A percentile compares a stretch with the other conserved stretches of the same genome.
Conservation (phyloP, 805 yeast species). For the Ogataea degrootiae region DNA sequence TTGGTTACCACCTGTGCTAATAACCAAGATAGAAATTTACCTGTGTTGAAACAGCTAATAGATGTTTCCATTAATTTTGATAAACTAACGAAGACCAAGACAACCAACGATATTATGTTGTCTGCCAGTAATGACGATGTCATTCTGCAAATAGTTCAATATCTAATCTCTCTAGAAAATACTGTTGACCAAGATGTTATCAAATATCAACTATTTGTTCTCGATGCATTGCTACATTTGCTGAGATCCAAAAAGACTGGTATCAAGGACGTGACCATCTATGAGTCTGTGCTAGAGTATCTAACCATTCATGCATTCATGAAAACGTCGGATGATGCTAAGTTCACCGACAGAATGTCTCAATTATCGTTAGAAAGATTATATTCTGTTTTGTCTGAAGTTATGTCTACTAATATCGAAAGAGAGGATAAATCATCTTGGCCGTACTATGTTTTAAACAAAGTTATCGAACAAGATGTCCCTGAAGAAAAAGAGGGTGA, state of each 20-base stretch:
- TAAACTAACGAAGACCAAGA: constrained; percentile 66
- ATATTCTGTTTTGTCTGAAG: constrained; percentile 54
- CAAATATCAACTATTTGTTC: constrained; percentile 18
- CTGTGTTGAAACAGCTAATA: constrained; percentile 29
- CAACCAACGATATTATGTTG: constrained; percentile 42
- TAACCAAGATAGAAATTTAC: constrained; percentile 32
- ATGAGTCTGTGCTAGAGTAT: constrained; percentile 14
- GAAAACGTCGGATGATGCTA: constrained; percentile 8
- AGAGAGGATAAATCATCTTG: constrained; percentile 49
- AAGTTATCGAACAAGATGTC: constrained; percentile 10
- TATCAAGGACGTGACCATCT: constrained; percentile 6
- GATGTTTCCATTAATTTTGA: constrained; percentile 71
- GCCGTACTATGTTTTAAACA: constrained; percentile 50
- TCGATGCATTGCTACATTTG: constrained; percentile 28
- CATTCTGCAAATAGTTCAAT: constrained; percentile 7
- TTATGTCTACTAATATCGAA: constrained; percentile 13
- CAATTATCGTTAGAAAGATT: constrained; percentile 56
- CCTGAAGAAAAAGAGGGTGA: constrained; percentile 14
- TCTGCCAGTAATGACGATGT: constrained; percentile 10
- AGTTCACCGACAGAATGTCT: constrained; percentile 30
- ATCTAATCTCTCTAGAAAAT: constrained; percentile 12
- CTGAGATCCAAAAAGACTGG: constrained; percentile 23
- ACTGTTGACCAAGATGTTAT: constrained; percentile 15
- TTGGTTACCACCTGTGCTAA: constrained; percentile 35
- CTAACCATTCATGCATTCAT: constrained; percentile 25